These are phyloP conservation scores for Ogataea philodendri DNA, from an alignment of 805 yeast genomes.

Conservation along the genomic window DNA sequence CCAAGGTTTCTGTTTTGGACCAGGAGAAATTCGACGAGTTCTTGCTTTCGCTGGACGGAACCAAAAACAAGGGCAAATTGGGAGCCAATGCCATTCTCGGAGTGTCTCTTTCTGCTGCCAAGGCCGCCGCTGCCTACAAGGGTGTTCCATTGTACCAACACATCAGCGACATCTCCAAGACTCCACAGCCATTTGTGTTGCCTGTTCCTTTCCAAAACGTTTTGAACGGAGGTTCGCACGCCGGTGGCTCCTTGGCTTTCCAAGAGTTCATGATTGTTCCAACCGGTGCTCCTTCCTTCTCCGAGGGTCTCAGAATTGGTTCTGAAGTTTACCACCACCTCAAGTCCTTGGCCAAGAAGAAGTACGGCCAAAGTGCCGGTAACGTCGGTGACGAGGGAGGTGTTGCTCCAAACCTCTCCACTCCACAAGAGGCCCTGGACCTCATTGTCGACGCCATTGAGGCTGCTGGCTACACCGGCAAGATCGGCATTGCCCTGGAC, in stretches of 20 bases:
- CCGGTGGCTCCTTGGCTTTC: conserved; percentile 98
- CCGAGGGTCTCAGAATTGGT: conserved; percentile 96
- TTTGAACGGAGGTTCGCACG: conserved; percentile 99
- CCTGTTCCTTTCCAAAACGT: conserved; percentile 99
- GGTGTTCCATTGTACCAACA: conserved; percentile 90
- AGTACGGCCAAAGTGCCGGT: conserved; percentile 97
- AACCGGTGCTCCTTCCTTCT: conserved; percentile 81
- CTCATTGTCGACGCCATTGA: conserved; percentile 87
- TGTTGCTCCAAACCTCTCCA: conserved; percentile 96
- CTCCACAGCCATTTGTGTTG: conserved; percentile 82
- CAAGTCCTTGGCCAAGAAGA: conserved; percentile 88
- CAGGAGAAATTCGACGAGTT: conserved; percentile 86
- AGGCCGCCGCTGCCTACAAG: conserved; percentile 98
- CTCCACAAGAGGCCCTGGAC: conserved; percentile 97
- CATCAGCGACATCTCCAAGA: conserved; percentile 74
- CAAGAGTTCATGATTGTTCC: conserved; percentile 99
- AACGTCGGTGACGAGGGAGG: conserved; percentile 99
- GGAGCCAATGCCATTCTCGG: conserved; percentile 99
- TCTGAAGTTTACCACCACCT: conserved; percentile 97
- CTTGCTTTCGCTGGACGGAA: conserved; percentile 86
- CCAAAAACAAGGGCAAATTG: conserved; percentile 93
- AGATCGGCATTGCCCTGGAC: conserved; percentile 89
- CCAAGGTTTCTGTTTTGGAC: conserved; percentile 78
- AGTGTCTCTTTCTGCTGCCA: conserved; percentile 95
- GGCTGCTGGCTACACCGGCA: conserved; percentile 93